Evolutionary conservation across 176 grass and related monocot species (phyloP), one percentile per base, ranked within the genome.

Genomic region (Areca catechu): DNA sequence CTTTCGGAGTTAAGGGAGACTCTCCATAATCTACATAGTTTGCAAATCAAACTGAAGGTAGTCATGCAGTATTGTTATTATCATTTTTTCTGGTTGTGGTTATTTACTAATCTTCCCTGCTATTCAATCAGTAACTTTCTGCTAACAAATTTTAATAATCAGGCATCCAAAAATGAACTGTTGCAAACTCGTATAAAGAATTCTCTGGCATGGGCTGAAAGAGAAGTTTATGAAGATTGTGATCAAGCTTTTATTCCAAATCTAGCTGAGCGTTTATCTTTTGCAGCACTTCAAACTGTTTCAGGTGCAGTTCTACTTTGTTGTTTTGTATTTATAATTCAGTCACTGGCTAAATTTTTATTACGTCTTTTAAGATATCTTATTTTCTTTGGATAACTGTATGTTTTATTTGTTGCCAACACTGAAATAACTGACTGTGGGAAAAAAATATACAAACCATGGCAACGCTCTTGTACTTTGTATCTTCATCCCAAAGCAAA

Each of bases 1-100:
- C 64, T 88, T 51, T 77, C 69, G 48, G 82, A 85, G 79, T 66
- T 97, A 68, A 91, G 25, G 52, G 78, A 91, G 28, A 80, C 62
- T 18, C 76, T 97, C 63, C 57, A 63, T 71, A 97, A 60, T 80
- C 76, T 97, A 66, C 86, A 91, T 67, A 81, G 58, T 19, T 77
- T 97, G 68, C 80, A 97, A 80, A 97, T 91, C 63, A 97, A 91
- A 65, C 51, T 97, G 71, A 91, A 82, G 83, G 86, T 91, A 23
- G 16, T 27, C 34, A 10, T 43, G 10, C 34, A 43, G 12, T 43
- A 5, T 43, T 43, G 34, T 43, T 43, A 12, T 43, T 43, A 12
- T 43, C 10, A 43, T 12, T 43, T 43, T 43, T 43, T 29, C 27
- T 9, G 7, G 34, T 43, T 43, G 9, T 43, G 10, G 34, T 43